Conservation (phyloP, 495 filamentous ascomycete species). For the Platismatia glauca region DNA sequence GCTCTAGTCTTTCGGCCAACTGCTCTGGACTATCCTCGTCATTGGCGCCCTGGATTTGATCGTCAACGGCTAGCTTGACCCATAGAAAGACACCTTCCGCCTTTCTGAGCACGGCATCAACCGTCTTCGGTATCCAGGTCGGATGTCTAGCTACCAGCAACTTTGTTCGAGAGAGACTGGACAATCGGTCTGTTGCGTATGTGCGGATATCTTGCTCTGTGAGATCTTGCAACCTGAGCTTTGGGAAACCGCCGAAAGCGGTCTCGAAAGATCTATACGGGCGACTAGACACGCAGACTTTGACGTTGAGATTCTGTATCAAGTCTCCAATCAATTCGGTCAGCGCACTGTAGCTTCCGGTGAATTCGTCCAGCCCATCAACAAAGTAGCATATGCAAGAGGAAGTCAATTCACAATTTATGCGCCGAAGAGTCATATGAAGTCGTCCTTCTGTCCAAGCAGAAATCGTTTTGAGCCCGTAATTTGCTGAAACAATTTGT, state of each 20-base stretch:
- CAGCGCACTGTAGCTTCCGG: background rate
- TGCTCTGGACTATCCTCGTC: slow-evolving; percentile 2
- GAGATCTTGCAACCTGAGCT: slow-evolving; percentile 6
- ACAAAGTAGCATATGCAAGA: slow-evolving; percentile 5
- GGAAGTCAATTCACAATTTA: background rate
- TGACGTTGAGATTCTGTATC: background rate
- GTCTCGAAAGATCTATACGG: slow-evolving; percentile 1
- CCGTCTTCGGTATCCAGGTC: background rate
- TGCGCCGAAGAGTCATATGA: background rate
- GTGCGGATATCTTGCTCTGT: background rate
- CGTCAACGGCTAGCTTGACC: background rate
- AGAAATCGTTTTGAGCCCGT: no score
- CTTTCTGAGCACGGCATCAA: no score
- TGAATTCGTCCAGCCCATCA: slow-evolving; percentile 10
- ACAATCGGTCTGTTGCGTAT: no score
- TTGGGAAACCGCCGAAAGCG: background rate
- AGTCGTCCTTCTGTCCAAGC: slow-evolving; percentile 7
- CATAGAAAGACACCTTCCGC: slow-evolving; percentile 5
- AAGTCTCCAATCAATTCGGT: background rate
- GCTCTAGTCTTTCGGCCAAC: background rate
- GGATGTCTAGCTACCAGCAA: background rate
- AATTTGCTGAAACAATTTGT: no score
- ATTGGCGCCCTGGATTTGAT: background rate
- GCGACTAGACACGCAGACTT: slow-evolving; percentile 12
- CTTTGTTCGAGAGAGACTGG: background rate